Evolutionary conservation across 1,139 yeast genomes (phyloP).

Genomic region (Blastobotrys persicus): DNA sequence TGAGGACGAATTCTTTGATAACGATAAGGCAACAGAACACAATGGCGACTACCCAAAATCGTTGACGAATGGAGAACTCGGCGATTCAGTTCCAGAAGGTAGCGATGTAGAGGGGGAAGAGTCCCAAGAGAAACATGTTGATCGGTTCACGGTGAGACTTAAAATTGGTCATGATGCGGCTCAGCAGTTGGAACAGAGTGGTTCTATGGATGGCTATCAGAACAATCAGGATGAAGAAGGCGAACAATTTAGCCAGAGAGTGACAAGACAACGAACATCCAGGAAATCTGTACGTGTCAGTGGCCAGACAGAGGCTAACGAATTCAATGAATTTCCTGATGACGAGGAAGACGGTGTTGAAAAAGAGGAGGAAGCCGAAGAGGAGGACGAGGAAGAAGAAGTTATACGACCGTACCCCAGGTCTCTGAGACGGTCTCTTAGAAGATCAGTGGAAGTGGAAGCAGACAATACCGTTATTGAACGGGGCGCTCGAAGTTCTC

Average conservation of each 20-base stretch:
- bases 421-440: slow-evolving; percentile 7
- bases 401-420: slow-evolving; percentile 5
- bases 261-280: slow-evolving; percentile 1
- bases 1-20: slow-evolving; percentile 16
- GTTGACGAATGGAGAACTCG: slow-evolving; percentile 4
- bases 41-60: slow-evolving; percentile 7
- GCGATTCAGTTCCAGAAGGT: neutral
- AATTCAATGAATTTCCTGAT: slow-evolving; percentile 24
- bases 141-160: slow-evolving; percentile 24
- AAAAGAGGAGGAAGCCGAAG: slow-evolving; percentile 11
- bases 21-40: slow-evolving; percentile 5
- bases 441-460: slow-evolving; percentile 7
- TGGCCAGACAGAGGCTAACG: slow-evolving; percentile 15
- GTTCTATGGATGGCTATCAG: slow-evolving; percentile 1
- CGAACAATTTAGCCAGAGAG: slow-evolving; percentile 10
- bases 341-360: slow-evolving; percentile 20
- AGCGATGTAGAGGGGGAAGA: slow-evolving; percentile 11
- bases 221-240: slow-evolving; percentile 14
- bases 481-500: neutral
- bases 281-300: slow-evolving; percentile 4
- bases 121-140: slow-evolving; percentile 14
- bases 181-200: slow-evolving; percentile 18
- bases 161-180: slow-evolving; percentile 24
- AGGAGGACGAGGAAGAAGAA: slow-evolving; percentile 19
- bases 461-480: neutral